phyloP scores from a whole-genome alignment of 208 protist genomes.

The Crithidia sp. region DNA sequence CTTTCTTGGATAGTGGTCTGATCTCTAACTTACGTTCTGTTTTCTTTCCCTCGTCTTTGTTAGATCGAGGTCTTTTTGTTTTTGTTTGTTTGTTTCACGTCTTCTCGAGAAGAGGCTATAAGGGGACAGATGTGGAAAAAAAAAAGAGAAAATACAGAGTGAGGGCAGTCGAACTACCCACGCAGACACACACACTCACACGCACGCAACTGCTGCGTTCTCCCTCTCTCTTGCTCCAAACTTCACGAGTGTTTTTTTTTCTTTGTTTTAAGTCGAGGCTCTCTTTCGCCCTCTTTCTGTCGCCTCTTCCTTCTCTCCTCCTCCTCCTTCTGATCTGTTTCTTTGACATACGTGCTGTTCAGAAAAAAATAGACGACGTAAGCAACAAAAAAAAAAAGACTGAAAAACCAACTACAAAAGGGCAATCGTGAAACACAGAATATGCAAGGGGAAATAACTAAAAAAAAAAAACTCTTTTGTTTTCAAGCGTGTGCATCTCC shows the following conservation, averaged over 20 bases:
- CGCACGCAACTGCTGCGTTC: too few relatives aligned
- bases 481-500: too few relatives aligned
- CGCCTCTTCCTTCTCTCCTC: neutral
- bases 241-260: neutral
- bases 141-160: too few relatives aligned
- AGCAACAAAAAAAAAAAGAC: neutral
- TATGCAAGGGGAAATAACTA: too few relatives aligned
- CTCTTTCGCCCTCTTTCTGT: too few relatives aligned
- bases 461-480: too few relatives aligned
- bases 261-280: neutral
- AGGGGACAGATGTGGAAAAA: too few relatives aligned
- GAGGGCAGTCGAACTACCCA: too few relatives aligned
- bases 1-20: neutral
- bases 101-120: too few relatives aligned
- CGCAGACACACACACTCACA: too few relatives aligned
- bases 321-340: constrained; percentile 4
- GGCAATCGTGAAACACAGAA: too few relatives aligned
- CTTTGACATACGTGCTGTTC: neutral
- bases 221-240: too few relatives aligned
- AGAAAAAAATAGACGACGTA: neutral
- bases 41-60: neutral
- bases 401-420: neutral
- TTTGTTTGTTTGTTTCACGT: neutral
- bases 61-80: neutral
- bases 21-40: neutral